Evolutionary conservation across 2,329 filamentous ascomycete genomes (phyloP), one percentile per base, ranked within the genome.

Genomic region (Colletotrichum tabaci): DNA sequence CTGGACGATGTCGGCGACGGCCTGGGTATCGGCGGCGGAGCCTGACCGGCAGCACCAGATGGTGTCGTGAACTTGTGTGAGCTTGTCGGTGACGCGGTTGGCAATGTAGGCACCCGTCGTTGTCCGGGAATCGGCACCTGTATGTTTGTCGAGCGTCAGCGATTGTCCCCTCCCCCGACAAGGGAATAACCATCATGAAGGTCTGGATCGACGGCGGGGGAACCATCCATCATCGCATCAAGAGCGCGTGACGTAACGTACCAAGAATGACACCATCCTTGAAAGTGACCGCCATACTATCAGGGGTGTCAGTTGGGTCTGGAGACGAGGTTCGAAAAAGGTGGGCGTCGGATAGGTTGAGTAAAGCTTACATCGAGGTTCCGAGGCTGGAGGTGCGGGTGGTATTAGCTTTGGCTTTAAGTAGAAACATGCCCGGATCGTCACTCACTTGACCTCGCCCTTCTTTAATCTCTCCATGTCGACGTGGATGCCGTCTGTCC

Each of bases 31-130:
- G 76, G 96, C 96, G 42, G 96, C 96, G 35, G 96, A 99, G 62
- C 96, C 96, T 73, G 96, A 98, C 79, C 96, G 93, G 87, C 96
- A 99, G 87, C 96, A 99, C 96, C 96, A 99, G 84, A 99, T 98
- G 71, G 96, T 98, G 84, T 99, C 96, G 86, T 97, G 94, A 73
- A 99, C 96, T 87, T 95, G 93, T 79, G 96, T 99, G 82, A 99
- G 91, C 88, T 99, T 99, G 89, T 99, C 96, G 75, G 96, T 99
- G 76, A 99, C 96, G 88, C 96, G 93, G 85, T 99, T 99, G 78
- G 96, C 96, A 81, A 99, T 98, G 89, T 98, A 99, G 77, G 96
- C 92, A 79, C 96, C 96, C 66, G 96, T 99, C 57, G 96, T 99
- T 76, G 96, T 99, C 87, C 96, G 92, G 80, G 95, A 98, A 84